Evolutionary conservation across 2,329 filamentous ascomycete genomes (phyloP).

Genomic region (Scopulariopsis brevicaulis): DNA sequence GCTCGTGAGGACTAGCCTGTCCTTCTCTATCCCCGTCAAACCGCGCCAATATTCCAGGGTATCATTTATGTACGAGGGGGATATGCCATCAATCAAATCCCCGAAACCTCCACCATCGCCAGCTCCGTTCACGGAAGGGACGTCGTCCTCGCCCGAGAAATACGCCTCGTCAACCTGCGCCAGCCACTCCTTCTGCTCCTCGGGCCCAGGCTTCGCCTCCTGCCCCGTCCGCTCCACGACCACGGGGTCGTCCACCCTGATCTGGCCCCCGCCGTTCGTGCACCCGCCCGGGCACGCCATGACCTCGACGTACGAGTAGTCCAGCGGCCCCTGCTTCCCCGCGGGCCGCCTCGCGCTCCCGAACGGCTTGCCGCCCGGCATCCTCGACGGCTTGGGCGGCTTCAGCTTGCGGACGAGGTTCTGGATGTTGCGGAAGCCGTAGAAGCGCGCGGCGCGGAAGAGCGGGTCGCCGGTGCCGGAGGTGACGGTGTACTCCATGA

Average conservation of each 20-base stretch:
- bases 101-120: slow-evolving; percentile 12
- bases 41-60: slow-evolving; percentile 66
- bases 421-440: slow-evolving; percentile 96
- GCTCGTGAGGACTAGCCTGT: slow-evolving; percentile 70
- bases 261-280: slow-evolving; percentile 93
- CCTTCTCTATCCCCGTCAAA: slow-evolving; percentile 57
- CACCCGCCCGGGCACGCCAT: slow-evolving; percentile 99
- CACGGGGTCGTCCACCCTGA: slow-evolving; percentile 75
- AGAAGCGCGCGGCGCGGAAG: slow-evolving; percentile 80
- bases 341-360: slow-evolving; percentile 41
- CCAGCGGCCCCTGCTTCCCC: slow-evolving; percentile 36
- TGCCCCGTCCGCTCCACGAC: slow-evolving; percentile 36
- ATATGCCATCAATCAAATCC: slow-evolving; percentile 52
- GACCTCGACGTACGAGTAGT: slow-evolving; percentile 92
- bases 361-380: slow-evolving; percentile 62
- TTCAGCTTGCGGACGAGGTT: slow-evolving; percentile 91
- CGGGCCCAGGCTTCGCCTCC: slow-evolving; percentile 48
- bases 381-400: slow-evolving; percentile 63
- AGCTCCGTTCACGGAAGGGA: neutral
- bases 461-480: slow-evolving; percentile 44
- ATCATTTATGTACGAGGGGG: slow-evolving; percentile 51
- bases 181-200: slow-evolving; percentile 81
- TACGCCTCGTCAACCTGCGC: slow-evolving; percentile 80
- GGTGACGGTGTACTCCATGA: slow-evolving; percentile 70
- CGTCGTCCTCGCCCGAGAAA: slow-evolving; percentile 59